phyloP scores from a whole-genome alignment of 2,329 filamentous ascomycete species.

The Mollisia scopiformis region DNA sequence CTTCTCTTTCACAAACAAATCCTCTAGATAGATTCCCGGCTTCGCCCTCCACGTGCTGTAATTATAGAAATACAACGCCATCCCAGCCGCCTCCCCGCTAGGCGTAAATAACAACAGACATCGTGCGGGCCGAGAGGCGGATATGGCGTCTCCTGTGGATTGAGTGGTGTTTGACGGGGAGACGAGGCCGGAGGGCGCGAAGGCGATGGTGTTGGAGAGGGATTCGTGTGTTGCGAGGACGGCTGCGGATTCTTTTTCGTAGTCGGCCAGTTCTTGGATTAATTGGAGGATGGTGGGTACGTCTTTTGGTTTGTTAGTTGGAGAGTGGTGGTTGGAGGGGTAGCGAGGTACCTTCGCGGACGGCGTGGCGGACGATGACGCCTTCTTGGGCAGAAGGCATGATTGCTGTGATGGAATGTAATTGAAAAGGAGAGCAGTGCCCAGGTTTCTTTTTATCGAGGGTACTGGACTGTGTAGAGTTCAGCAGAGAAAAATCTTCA shows the following conservation, averaged over 20 bases:
- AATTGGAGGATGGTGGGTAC: conserved; percentile 78
- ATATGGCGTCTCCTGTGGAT: conserved; percentile 50
- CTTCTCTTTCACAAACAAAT: conserved; percentile 77
- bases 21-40: conserved; percentile 90
- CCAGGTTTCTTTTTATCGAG: background rate
- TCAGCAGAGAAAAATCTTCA: background rate
- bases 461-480: background rate
- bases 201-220: conserved; percentile 77
- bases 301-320: conserved; percentile 54
- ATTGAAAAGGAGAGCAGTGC: background rate
- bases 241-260: conserved; percentile 75
- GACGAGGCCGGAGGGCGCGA: conserved; percentile 54
- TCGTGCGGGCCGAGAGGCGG: conserved; percentile 66
- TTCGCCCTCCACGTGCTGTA: conserved; percentile 92
- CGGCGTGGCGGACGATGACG: conserved; percentile 56
- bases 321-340: conserved; percentile 6
- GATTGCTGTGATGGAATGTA: background rate
- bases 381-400: conserved; percentile 28
- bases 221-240: conserved; percentile 76
- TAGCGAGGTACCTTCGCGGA: conserved; percentile 53
- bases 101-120: conserved; percentile 68
- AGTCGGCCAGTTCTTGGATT: conserved; percentile 84
- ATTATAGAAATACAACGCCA: conserved; percentile 94
- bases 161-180: conserved; percentile 36
- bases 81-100: conserved; percentile 60